Evolutionary conservation across 768 basidiomycete genomes (phyloP), one percentile per base, ranked within the genome.

Genomic region (Gyrodon lividus): DNA sequence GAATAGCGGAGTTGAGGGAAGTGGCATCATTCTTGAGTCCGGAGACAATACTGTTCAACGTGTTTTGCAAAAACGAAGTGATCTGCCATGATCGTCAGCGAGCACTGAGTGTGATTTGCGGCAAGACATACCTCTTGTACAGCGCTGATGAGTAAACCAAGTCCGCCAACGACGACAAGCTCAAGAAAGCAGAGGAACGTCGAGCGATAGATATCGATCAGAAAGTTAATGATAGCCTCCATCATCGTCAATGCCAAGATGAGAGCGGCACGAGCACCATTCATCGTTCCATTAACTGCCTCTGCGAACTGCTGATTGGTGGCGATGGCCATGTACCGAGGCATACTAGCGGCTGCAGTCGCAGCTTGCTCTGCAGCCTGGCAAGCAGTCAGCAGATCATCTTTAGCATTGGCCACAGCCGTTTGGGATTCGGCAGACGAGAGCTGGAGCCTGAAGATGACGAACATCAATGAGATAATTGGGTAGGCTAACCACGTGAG

Each of bases 121-220:
- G 20, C 19, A 48, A 17, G 12, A 69, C 83, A 54, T 58, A 94
- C 95, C 74, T 88, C 88, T 56, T 92, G 75, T 0, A 93, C 90
- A 6, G 92, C 92, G 43, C 74, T 77, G 44, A 97, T 91, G 41
- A 97, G 72, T 48, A 98, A 72, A 22, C 82, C 78, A 46, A 99
- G 74, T 6, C 80, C 86, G 16, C 93, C 93, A 24, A 84, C 78
- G 9, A 99, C 83, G 20, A 90, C 84, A 39, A 98, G 78, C 69
- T 98, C 93, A 57, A 97, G 73, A 59, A 97, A 93, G 68, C 96
- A 99, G 46, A 99, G 78, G 62, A 96, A 86, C 3, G 95, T 89
- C 3, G 93, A 95, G 35, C 94, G 87, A 65, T 97, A 98, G 41
- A 87, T 82, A 70, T 92, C 88, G 57, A 98, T 81, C 57, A 97